Evolutionary conservation across 2,329 filamentous ascomycete genomes (phyloP).

Genomic region (Fusarium sterilihyphosum): DNA sequence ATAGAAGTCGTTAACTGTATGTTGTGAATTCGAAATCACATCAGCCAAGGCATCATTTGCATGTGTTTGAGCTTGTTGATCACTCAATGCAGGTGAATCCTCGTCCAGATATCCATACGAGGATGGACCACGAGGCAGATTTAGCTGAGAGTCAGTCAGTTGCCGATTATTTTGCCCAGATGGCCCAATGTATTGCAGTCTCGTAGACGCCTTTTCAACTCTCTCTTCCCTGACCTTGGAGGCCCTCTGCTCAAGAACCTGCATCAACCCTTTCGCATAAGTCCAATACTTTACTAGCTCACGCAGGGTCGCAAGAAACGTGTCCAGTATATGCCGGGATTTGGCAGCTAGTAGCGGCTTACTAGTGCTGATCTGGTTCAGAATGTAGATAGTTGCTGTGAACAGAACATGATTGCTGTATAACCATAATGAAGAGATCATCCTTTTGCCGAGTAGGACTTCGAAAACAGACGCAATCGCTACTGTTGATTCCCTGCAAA

Average conservation of each 20-base stretch:
- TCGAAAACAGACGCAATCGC: constrained; percentile 5
- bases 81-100: background rate
- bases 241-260: constrained; percentile 2
- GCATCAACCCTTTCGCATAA: background rate
- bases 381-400: constrained; percentile 8
- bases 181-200: background rate
- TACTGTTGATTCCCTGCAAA: constrained; percentile 10
- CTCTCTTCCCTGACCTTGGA: background rate
- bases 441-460: background rate
- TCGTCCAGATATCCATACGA: background rate
- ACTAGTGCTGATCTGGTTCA: background rate
- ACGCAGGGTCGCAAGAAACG: background rate
- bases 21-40: background rate
- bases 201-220: background rate
- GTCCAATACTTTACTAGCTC: constrained; percentile 12
- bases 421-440: background rate
- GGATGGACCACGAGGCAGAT: background rate
- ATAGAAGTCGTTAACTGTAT: rapidly evolving
- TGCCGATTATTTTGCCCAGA: background rate
- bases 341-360: background rate
- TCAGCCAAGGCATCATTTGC: background rate
- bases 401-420: constrained; percentile 15
- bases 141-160: background rate
- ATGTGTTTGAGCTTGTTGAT: rapidly evolving
- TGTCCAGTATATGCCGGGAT: background rate